These are phyloP conservation scores for Flammula alnicola DNA, from an alignment of 1,284 basidiomycete species.

Conservation along the genomic window DNA sequence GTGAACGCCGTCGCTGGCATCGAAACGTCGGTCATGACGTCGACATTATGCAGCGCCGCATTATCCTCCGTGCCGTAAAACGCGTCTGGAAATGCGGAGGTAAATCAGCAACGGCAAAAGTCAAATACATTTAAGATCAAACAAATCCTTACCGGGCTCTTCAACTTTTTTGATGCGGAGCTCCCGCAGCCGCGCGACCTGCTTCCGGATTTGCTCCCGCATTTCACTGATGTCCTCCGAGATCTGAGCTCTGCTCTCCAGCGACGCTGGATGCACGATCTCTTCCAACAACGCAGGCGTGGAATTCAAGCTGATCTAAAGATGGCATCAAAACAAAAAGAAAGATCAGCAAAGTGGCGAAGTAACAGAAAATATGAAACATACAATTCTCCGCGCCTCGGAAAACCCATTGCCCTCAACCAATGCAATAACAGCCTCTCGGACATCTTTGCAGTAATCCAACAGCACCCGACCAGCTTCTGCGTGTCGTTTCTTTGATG, in stretches of 20 bases:
- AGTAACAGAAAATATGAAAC: constrained; percentile 27
- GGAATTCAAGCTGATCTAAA: constrained; percentile 64
- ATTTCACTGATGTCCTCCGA: constrained; percentile 88
- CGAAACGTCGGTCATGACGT: constrained; percentile 92
- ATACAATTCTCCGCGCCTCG: constrained; percentile 85
- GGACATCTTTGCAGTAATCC: constrained; percentile 84
- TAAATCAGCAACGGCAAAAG: constrained; percentile 1
- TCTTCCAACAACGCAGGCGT: constrained; percentile 71
- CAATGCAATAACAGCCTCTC: constrained; percentile 78
- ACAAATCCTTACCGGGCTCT: constrained; percentile 73
- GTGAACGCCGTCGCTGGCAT: constrained; percentile 95
- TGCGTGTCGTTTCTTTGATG: constrained; percentile 74
- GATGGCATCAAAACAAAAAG: constrained; percentile 5
- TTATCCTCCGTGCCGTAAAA: constrained; percentile 83
- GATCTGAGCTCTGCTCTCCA: constrained; percentile 78
- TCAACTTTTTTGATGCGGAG: constrained; percentile 76
- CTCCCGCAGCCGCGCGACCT: constrained; percentile 79
- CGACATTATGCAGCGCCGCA: constrained; percentile 83
- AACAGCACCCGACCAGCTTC: constrained; percentile 88
- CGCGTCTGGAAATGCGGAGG: constrained; percentile 68
- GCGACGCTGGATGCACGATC: constrained; percentile 76
- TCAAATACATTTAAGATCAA: background rate
- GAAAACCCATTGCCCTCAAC: constrained; percentile 84
- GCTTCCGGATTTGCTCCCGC: constrained; percentile 86
- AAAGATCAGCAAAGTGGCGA: constrained; percentile 56